phyloP scores from a whole-genome alignment of 305 asterid species.

The Fraxinus paxiana region DNA sequence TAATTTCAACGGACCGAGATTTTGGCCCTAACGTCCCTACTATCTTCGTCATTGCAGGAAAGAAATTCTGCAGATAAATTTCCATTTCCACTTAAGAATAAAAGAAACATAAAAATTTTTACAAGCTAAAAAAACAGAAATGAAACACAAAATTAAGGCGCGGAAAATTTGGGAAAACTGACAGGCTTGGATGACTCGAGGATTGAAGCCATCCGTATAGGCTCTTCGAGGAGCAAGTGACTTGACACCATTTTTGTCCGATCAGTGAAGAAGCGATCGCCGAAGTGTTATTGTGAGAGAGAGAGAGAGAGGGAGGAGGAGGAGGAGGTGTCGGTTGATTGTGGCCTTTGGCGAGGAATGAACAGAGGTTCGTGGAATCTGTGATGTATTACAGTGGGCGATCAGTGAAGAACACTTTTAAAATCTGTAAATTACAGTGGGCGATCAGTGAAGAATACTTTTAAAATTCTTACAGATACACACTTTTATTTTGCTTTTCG shows the following conservation, averaged over 20 bases:
- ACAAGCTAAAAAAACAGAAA: background rate
- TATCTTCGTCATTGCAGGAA: conserved; percentile 78
- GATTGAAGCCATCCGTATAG: conserved; percentile 63
- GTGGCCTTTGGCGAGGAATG: background rate
- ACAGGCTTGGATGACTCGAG: conserved; percentile 74
- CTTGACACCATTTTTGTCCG: conserved; percentile 46
- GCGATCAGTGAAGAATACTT: no score
- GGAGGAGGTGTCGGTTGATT: background rate
- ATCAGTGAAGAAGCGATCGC: background rate
- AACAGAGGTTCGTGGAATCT: background rate
- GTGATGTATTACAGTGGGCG: background rate
- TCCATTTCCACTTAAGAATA: background rate
- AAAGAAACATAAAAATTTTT: background rate
- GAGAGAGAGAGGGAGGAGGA: no score
- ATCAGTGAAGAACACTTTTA: no score
- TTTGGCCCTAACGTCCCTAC: conserved; percentile 74
- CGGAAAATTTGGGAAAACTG: background rate
- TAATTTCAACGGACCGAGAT: conserved; percentile 65
- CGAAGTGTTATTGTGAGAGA: background rate
- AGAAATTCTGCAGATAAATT: conserved; percentile 45
- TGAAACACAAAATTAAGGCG: background rate
- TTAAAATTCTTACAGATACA: no score
- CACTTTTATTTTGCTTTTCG: no score
- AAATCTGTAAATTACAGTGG: no score
- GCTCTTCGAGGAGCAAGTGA: conserved; percentile 67